phyloP scores from a whole-genome alignment of 768 basidiomycete species.

The Phlegmacium glaucopus region DNA sequence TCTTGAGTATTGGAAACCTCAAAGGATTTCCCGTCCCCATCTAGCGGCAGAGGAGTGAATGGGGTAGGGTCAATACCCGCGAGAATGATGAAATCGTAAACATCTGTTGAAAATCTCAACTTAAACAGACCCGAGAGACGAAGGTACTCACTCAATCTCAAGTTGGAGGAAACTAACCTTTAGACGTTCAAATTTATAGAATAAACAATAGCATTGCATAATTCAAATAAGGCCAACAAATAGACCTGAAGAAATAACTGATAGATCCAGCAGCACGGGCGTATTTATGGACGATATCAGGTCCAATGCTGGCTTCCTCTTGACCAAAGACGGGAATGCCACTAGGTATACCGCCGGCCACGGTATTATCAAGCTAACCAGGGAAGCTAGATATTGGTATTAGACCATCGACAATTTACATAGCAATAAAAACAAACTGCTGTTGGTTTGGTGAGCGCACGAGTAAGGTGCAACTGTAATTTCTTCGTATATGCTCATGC shows the following conservation, averaged over 20 bases:
- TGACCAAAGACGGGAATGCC: too few relatives aligned
- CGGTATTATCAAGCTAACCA: too few relatives aligned
- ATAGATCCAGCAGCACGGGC: too few relatives aligned
- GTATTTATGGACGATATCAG: too few relatives aligned
- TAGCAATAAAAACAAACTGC: constrained; percentile 41
- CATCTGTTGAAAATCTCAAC: constrained; percentile 40
- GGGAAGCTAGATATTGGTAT: too few relatives aligned
- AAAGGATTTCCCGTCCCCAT: constrained; percentile 95
- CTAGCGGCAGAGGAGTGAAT: constrained; percentile 69
- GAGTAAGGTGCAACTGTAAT: constrained; percentile 56
- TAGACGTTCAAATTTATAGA: constrained; percentile 39
- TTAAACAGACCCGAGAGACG: neutral
- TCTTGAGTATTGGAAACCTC: too few relatives aligned
- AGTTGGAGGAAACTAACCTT: constrained; percentile 86
- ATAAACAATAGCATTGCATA: neutral
- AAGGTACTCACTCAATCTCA: constrained; percentile 66
- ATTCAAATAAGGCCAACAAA: neutral
- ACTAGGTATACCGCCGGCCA: too few relatives aligned
- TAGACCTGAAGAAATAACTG: constrained; percentile 78
- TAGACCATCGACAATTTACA: too few relatives aligned
- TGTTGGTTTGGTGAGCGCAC: constrained; percentile 87
- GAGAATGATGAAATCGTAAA: constrained; percentile 81
- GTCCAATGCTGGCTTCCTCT: too few relatives aligned
- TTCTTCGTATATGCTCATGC: constrained; percentile 72
- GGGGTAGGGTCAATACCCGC: constrained; percentile 38